Evolutionary conservation across 108 stramenopile species (phyloP).

Genomic region (Aurantiochytrium sp.): DNA sequence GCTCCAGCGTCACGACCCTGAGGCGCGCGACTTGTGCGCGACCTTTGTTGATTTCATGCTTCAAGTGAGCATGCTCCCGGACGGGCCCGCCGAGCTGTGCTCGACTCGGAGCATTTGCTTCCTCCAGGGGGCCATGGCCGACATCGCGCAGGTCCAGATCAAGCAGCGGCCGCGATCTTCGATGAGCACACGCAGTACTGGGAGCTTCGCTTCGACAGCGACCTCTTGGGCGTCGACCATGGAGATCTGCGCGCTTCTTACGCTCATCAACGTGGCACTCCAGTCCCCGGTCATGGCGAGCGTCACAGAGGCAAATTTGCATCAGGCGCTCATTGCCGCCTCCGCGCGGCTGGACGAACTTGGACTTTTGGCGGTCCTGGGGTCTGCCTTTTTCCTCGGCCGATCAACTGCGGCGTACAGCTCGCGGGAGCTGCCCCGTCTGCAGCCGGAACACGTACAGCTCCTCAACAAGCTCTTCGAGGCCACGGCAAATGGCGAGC

Average conservation of each 20-base stretch:
- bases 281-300: neutral
- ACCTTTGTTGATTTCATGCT: neutral
- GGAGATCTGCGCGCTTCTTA: neutral
- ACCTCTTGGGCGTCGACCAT: neutral
- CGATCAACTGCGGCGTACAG: neutral
- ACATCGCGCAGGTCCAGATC: neutral
- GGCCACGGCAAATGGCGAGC: neutral
- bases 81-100: slow-evolving; percentile 2
- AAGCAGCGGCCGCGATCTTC: neutral
- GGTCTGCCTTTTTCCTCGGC: neutral
- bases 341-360: neutral
- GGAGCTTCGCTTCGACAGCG: too few relatives aligned
- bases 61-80: neutral
- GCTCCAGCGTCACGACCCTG: neutral
- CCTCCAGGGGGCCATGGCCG: neutral
- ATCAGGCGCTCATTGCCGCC: neutral
- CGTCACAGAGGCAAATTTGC: neutral
- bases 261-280: neutral
- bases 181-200: too few relatives aligned
- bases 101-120: neutral
- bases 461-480: neutral
- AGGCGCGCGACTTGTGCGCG: neutral
- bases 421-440: neutral
- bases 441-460: neutral
- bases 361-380: neutral